Evolutionary conservation across 148 eudicot species (phyloP).

Genomic region (Gaultheria prostrata): DNA sequence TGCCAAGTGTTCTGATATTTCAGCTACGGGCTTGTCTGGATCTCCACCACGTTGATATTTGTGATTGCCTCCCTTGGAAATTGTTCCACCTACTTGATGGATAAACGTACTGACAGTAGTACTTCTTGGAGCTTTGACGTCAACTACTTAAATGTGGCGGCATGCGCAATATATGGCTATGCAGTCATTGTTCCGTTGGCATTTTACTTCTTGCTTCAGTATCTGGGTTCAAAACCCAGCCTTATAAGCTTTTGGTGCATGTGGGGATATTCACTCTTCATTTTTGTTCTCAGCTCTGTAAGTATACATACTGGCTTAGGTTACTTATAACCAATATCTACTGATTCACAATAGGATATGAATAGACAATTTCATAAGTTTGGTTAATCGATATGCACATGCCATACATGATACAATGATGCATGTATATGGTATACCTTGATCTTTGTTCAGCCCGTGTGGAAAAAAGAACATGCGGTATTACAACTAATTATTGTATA

Average conservation of each 20-base stretch:
- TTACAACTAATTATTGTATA: not conserved
- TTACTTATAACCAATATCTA: not conserved
- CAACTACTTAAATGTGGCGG: conserved; percentile 71
- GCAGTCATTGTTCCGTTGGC: conserved; percentile 75
- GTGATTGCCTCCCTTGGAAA: conserved; percentile 82
- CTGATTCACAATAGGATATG: not conserved
- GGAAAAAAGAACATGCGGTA: not conserved
- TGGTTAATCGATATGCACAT: not conserved
- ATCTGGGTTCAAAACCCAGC: conserved; percentile 78
- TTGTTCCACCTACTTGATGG: conserved; percentile 72
- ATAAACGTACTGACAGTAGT: conserved; percentile 44
- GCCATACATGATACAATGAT: not conserved
- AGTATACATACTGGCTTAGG: conserved; percentile 27
- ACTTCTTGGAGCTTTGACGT: conserved; percentile 83
- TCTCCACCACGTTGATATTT: conserved; percentile 83
- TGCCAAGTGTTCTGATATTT: conserved; percentile 21
- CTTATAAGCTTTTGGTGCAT: conserved; percentile 97
- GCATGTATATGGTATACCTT: not conserved
- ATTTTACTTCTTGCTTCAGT: conserved; percentile 89
- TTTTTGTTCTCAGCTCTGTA: conserved; percentile 69
- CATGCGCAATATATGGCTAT: conserved; percentile 73
- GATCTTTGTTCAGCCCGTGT: not conserved
- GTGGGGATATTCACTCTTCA: conserved; percentile 99
- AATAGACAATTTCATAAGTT: not conserved
- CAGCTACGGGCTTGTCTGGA: conserved; percentile 96